Base-by-base conservation (phyloP, 73 alveolate genomes). In the Durusdinium trenchii region DNA sequence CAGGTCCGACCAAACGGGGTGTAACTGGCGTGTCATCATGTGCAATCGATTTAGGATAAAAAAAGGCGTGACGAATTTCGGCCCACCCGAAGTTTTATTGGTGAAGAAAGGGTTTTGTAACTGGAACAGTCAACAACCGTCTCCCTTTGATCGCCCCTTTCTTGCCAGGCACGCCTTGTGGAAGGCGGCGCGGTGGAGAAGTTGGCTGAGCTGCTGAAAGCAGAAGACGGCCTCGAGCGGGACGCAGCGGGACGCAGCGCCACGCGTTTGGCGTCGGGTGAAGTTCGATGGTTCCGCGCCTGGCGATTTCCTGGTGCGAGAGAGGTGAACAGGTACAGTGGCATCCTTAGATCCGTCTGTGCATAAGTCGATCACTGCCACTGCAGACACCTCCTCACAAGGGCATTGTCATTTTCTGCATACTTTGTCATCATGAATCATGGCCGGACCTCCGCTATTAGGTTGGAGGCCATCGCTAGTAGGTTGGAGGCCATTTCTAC, bases 191-290 rank as follows among this genome's bases (percentile, higher is more conserved):
- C 87, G 46, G 76, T 91, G 6, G 98, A 91, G 89, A 76, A 91
- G 16, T 57, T 91, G 42, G 98, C 98, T 3, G 86, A 87, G 85
- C 86, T 87, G 52, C 81, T 87, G 85, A 87, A 87, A 36, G 83
- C 95, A 28, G 95, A 87, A 40, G 95, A 87, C 12, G 95, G 95
- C 95, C 52, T 87, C 48, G 95, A 87, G 75, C 95, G 95, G 84
- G 95, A 87, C 95, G 30, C 62, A 30, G 50, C 50, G 35, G 62
- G 38, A 45, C 3, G 64, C 61, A 26, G 89, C 9, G 64, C 64
- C 64, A 20, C 9, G 20, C 64, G 20, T 12, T 9, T 20, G 28
- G 9, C 64, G 64, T 12, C 64, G 20, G 28, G 28, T 20, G 64
- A 54, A 54, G 64, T 20, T 54, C 20, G 64, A 12, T 54, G 9